These are phyloP conservation scores for Baeospora myosura DNA, from an alignment of 1,284 basidiomycete genomes.

Conservation along the genomic window DNA sequence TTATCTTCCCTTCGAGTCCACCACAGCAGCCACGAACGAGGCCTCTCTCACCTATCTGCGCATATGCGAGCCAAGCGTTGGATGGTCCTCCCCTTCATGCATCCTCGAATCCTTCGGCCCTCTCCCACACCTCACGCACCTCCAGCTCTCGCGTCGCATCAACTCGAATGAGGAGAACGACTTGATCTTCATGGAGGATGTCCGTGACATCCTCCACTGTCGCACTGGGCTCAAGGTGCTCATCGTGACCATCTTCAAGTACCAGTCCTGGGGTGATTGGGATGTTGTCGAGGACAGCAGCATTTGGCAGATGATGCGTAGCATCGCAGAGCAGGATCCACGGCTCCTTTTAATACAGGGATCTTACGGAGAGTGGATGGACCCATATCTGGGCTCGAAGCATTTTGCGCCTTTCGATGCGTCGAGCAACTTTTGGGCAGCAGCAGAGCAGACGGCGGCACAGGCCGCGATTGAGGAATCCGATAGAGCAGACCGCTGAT, in stretches of 20 bases:
- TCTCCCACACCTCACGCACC: constrained; percentile 29
- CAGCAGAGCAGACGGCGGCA: constrained; percentile 1
- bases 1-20: constrained; percentile 3
- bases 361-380: constrained; percentile 21
- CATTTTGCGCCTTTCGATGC: constrained; percentile 1
- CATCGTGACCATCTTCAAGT: constrained; percentile 27
- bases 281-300: constrained; percentile 18
- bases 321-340: constrained; percentile 18
- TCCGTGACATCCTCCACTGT: constrained; percentile 22
- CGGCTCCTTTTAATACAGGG: constrained; percentile 23
- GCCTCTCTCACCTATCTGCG: constrained; percentile 29
- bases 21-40: constrained; percentile 6
- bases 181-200: constrained; percentile 27
- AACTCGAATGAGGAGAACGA: constrained; percentile 38
- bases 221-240: constrained; percentile 25
- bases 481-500: too few relatives aligned
- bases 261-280: constrained; percentile 13
- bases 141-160: constrained; percentile 33
- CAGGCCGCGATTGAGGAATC: too few relatives aligned
- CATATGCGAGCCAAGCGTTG: constrained; percentile 30
- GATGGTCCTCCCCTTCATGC: constrained; percentile 28
- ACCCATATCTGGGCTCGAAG: constrained; percentile 16
- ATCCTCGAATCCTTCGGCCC: constrained; percentile 28
- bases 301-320: constrained; percentile 23
- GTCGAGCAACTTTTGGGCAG: constrained; percentile 7